Conservation (phyloP, 164 flowering plant species). For the Vitis rupestris region DNA sequence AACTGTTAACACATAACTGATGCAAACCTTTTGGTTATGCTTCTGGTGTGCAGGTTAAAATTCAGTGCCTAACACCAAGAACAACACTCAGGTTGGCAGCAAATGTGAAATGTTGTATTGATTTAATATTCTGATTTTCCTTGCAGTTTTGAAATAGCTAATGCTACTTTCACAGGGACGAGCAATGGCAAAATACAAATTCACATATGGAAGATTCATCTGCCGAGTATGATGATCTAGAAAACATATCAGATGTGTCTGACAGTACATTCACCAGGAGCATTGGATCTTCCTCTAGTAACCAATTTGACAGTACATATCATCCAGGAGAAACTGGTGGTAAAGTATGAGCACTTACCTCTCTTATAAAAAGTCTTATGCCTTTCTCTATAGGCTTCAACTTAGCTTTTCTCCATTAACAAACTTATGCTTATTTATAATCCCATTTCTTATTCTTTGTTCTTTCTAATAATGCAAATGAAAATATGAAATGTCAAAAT, state of each 20-base stretch:
- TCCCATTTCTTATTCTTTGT: no score
- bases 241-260: constrained; percentile 30
- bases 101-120: not conserved
- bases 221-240: constrained; percentile 24
- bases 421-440: no score
- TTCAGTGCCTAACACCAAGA: constrained; percentile 59
- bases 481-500: no score
- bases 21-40: not conserved
- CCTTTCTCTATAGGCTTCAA: not conserved
- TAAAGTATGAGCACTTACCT: constrained; percentile 20
- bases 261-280: constrained; percentile 19
- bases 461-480: no score
- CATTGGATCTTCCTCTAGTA: constrained; percentile 30
- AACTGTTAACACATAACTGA: not conserved
- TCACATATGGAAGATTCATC: constrained; percentile 20
- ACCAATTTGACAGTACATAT: constrained; percentile 17
- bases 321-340: constrained; percentile 22
- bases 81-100: constrained; percentile 32
- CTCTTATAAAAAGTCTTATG: not conserved
- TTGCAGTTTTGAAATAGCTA: not conserved
- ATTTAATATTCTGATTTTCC: not conserved
- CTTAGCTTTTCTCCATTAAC: no score
- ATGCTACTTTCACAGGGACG: constrained; percentile 16
- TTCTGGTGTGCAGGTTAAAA: constrained; percentile 42
- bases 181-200: constrained; percentile 14